These are phyloP conservation scores for Camellia lanceoleosa DNA, from an alignment of 148 eudicot species.

Conservation along the genomic window DNA sequence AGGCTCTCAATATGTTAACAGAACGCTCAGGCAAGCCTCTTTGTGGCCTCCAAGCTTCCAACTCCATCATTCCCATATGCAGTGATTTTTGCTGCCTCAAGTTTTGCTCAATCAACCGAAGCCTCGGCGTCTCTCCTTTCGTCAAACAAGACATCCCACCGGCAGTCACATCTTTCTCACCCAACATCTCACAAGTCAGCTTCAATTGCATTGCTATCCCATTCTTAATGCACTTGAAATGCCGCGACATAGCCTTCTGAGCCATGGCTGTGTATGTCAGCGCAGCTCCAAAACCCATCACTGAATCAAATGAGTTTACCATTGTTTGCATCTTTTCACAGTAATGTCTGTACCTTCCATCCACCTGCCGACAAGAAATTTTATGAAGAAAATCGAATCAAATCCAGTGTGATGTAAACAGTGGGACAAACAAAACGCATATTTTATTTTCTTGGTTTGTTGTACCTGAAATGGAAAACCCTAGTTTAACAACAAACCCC, in stretches of 20 bases:
- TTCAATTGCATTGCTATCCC: conserved; percentile 58
- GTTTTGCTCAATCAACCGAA: conserved; percentile 63
- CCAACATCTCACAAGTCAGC: conserved; percentile 60
- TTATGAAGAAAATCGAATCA: too few species aligned
- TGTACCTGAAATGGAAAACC: too few species aligned
- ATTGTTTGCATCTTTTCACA: conserved; percentile 87
- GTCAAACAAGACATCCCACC: conserved; percentile 52
- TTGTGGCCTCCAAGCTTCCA: conserved; percentile 88
- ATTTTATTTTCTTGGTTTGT: too few species aligned
- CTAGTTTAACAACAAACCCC: not conserved
- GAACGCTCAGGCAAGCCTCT: conserved; percentile 84
- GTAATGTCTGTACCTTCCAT: conserved; percentile 71
- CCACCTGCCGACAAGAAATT: conserved; percentile 44
- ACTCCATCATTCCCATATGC: conserved; percentile 89
- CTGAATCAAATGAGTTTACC: conserved; percentile 74
- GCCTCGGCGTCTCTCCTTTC: conserved; percentile 80
- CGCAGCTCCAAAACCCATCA: conserved; percentile 76
- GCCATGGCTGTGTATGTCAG: conserved; percentile 70
- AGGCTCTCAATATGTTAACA: conserved; percentile 67
- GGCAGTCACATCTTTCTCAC: conserved; percentile 57
- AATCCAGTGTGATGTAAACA: too few species aligned
- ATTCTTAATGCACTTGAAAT: conserved; percentile 73
- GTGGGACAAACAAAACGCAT: too few species aligned
- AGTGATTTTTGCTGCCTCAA: conserved; percentile 72
- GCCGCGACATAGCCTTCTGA: conserved; percentile 86